Base-by-base conservation (phyloP, 805 yeast genomes). In the Wickerhamiella galacta region DNA sequence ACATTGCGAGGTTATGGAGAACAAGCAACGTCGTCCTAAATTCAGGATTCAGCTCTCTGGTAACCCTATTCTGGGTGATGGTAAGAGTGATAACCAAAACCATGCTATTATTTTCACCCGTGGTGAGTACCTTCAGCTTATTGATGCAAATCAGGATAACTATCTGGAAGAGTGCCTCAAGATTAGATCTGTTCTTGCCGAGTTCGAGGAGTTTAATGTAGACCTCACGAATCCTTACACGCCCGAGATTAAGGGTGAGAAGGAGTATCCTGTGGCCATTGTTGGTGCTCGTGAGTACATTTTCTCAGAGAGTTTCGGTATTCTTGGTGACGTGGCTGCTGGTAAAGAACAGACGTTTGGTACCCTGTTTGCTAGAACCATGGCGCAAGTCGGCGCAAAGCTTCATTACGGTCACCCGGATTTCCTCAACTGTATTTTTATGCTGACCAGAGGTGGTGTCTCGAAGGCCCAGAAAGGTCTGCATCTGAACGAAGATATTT, bases 321-420 rank as follows among this genome's bases (percentile, higher is more conserved):
- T 85, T 9, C 61, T 85, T 26, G 96, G 95, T 30, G 95, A 85
- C 56, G 80, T 85, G 44, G 95, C 95, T 16, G 96, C 96, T 15
- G 95, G 94, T 6, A 85, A 85, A 54, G 96, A 85, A 51, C 95
- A 87, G 56, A 85, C 96, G 1, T 85, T 85, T 61, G 96, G 96
- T 17, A 85, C 96, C 0, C 60, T 87, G 47, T 85, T 87, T 62
- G 93, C 95, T 1, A 66, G 95, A 50, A 83, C 95, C 0, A 59
- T 85, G 43, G 90, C 95, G 0, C 87, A 81, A 48, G 81, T 87
- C 45, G 95, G 95, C 8, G 95, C 93, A 1, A 87, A 87, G 55
- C 58, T 85, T 32, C 96, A 85, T 53, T 85, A 85, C 54, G 96
- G 96, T 2, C 95, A 85, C 58, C 96, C 96, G 3, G 96, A 85